phyloP scores from a whole-genome alignment of 495 filamentous ascomycete species.

The Lentithecium fluviatile region DNA sequence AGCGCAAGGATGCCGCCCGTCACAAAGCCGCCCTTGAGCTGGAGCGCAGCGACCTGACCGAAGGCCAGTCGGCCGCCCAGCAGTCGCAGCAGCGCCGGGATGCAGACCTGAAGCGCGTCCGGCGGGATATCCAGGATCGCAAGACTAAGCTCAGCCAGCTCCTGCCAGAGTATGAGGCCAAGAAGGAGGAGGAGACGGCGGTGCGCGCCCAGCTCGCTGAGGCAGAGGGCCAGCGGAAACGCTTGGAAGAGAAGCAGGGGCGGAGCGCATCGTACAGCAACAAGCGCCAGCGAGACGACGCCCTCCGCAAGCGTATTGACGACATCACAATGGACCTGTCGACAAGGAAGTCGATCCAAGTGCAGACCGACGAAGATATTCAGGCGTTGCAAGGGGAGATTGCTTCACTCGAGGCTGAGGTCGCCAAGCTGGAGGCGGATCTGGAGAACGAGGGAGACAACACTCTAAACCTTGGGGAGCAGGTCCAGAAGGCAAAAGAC shows the following conservation, averaged over 20 bases:
- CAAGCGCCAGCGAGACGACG: constrained; percentile 84
- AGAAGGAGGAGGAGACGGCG: constrained; percentile 68
- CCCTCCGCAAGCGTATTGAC: constrained; percentile 74
- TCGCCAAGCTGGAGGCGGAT: constrained; percentile 64
- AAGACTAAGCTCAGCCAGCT: constrained; percentile 72
- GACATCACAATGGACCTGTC: constrained; percentile 73
- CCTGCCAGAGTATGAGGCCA: constrained; percentile 69
- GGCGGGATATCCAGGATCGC: constrained; percentile 68
- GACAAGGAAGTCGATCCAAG: constrained; percentile 74
- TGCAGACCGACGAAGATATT: constrained; percentile 86
- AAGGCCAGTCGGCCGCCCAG: constrained; percentile 76
- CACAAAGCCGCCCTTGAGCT: constrained; percentile 80
- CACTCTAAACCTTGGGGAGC: constrained; percentile 65
- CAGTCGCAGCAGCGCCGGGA: constrained; percentile 68
- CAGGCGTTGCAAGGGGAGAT: constrained; percentile 68
- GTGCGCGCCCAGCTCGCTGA: constrained; percentile 69
- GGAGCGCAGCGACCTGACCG: constrained; percentile 73
- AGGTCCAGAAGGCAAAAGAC: constrained; percentile 77
- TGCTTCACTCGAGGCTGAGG: constrained; percentile 67
- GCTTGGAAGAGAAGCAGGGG: constrained; percentile 91
- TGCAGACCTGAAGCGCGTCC: constrained; percentile 69
- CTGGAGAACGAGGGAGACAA: constrained; percentile 77
- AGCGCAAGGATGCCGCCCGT: constrained; percentile 76
- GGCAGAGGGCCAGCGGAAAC: constrained; percentile 71
- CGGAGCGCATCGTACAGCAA: constrained; percentile 84